Evolutionary conservation across 805 yeast genomes (phyloP).

Genomic region (Candida pseudofarinosa): DNA sequence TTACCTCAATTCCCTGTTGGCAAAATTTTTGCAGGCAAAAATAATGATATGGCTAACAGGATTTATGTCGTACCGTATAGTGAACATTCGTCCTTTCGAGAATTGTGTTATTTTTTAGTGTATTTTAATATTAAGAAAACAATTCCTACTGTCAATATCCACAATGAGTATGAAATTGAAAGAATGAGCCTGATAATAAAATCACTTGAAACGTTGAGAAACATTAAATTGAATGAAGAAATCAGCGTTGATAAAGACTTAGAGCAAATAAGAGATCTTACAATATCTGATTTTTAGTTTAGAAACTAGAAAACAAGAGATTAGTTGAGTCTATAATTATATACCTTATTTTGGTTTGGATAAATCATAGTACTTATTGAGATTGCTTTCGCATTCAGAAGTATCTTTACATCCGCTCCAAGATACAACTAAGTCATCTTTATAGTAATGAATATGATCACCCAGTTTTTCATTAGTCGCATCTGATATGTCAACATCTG

Average conservation of each 20-base stretch:
- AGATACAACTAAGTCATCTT: slow-evolving; percentile 66
- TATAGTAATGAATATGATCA: slow-evolving; percentile 48
- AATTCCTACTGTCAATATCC: slow-evolving; percentile 74
- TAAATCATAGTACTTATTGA: slow-evolving; percentile 23
- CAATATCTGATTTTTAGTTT: background rate
- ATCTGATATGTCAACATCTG: slow-evolving; percentile 7
- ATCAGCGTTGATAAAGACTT: background rate
- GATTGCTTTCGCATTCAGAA: slow-evolving; percentile 49
- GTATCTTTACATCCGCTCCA: slow-evolving; percentile 55
- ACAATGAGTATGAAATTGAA: slow-evolving; percentile 17
- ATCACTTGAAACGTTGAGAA: slow-evolving; percentile 24
- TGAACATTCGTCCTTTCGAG: slow-evolving; percentile 90
- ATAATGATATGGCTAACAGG: slow-evolving; percentile 29
- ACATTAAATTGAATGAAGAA: slow-evolving; percentile 7
- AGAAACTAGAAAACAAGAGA: too few species aligned
- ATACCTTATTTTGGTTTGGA: slow-evolving; percentile 6
- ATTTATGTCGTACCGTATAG: slow-evolving; percentile 77
- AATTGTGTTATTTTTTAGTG: slow-evolving; percentile 62
- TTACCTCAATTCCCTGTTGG: slow-evolving; percentile 22
- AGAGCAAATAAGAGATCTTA: background rate
- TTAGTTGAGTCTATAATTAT: too few species aligned
- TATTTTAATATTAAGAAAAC: slow-evolving; percentile 47
- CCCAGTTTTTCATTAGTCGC: slow-evolving; percentile 24
- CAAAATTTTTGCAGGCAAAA: slow-evolving; percentile 12
- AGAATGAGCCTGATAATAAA: slow-evolving; percentile 31